A percentile compares a stretch with the other conserved stretches of the same genome.
Evolutionary conservation across 2,329 filamentous ascomycete genomes (phyloP).

Genomic region (Grosmannia penicillata): DNA sequence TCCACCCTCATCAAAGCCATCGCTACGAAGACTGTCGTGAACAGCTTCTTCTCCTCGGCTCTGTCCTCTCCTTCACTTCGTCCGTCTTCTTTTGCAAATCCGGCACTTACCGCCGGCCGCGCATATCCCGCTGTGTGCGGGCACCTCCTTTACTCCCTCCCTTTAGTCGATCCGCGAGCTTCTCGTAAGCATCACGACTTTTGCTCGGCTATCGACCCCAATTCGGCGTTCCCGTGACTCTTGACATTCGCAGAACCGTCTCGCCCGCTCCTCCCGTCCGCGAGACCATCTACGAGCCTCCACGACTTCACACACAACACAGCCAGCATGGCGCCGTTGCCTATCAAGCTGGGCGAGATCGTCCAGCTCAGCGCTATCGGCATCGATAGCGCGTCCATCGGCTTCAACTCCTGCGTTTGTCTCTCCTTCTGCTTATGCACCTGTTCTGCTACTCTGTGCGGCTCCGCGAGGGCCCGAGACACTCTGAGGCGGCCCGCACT

Average conservation of each 20-base stretch:
- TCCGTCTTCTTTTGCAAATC: background rate
- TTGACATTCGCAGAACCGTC: too few species aligned
- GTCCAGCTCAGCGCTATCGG: constrained; percentile 23
- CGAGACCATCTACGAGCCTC: too few species aligned
- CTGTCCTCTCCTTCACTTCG: constrained; percentile 5
- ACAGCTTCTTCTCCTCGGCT: constrained; percentile 5
- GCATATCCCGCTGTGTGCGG: constrained; percentile 7
- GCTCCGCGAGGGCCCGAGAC: too few species aligned
- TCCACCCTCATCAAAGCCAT: constrained; percentile 4
- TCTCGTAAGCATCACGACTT: background rate
- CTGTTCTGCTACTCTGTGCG: background rate
- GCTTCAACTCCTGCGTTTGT: constrained; percentile 77
- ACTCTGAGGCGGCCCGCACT: too few species aligned
- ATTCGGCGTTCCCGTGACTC: background rate
- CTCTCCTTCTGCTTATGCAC: background rate
- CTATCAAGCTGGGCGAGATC: constrained; percentile 27
- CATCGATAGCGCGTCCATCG: constrained; percentile 38
- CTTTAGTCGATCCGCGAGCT: background rate
- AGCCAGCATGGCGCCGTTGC: constrained; percentile 20
- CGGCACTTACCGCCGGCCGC: background rate
- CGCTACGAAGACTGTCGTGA: background rate
- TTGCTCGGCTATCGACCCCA: background rate
- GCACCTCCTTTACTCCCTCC: background rate
- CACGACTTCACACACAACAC: background rate
- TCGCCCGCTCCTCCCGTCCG: background rate